Base-by-base conservation (phyloP, 495 filamentous ascomycete genomes). In the Xylaria castorea region DNA sequence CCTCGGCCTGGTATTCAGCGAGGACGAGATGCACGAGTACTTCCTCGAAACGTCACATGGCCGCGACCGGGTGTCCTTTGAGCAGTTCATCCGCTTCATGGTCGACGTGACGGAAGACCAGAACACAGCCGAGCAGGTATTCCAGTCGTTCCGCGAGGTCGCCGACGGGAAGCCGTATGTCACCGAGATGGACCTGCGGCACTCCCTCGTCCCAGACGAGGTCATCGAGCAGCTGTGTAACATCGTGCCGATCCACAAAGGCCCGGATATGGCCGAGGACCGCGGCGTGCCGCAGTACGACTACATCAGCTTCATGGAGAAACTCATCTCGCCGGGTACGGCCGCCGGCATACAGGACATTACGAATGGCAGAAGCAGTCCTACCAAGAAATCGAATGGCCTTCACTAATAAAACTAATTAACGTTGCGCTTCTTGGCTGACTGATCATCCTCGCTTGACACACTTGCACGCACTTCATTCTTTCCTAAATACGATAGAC, bases 81-180 rank as follows among this genome's bases (percentile, higher is more conserved):
- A 99, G 83, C 97, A 98, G 81, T 99, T 99, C 79, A 99, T 99
- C 81, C 89, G 92, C 30, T 99, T 98, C 84, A 99, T 99, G 96
- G 96, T 99, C 9, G 93, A 94, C 75, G 95, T 97, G 50, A 98
- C 97, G 1, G 96, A 99, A 81, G 96, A 99, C 77, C 96, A 99
- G 81, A 97, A 98, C 76, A 97, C 94, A 22, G 97, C 96, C 27
- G 96, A 97, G 82, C 96, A 99, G 79, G 97, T 98, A 0, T 98
- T 94, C 82, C 96, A 98, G 82, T 93, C 90, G 78, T 99, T 99
- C 88, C 89, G 90, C 68, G 96, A 98, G 82, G 96, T 99, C 34
- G 96, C 96, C 16, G 96, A 99, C 86, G 97, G 97, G 57, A 99
- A 98, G 85, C 94, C 96, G 20, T 99, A 98, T 80, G 96, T 99